Base-by-base conservation (phyloP, 768 basidiomycete genomes). In the Agrocybe pediades region DNA sequence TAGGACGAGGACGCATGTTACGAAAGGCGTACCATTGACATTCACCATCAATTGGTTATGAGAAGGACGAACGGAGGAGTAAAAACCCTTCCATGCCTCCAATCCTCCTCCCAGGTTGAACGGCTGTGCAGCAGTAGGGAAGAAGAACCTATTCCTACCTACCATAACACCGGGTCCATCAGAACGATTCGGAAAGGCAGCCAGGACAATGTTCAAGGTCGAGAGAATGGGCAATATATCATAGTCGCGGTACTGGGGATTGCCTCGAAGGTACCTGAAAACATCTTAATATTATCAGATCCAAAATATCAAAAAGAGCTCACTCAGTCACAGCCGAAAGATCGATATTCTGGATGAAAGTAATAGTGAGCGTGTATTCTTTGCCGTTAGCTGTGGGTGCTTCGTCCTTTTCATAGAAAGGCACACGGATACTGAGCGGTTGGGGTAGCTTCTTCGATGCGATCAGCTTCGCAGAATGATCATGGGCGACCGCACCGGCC, bases 101-200 rank as follows among this genome's bases (percentile, higher is more conserved):
- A 83, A 67, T n/a, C 79, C 79, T 6, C 78, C 78, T 6, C 79
- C 79, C 27, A 84, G 71, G 71, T 76, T 51, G 69, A 84, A 64
- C 69, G 87, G 69, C 73, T 80, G 54, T 74, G 82, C 65, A 8
- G 67, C 66, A 13, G 64, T 58, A 3, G 71, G 73, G 71, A 87
- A 87, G 70, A 89, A 90, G 66, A 83, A 88, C 11, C 83, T 77
- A 55, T 86, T 85, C 47, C 80, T 72, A 1, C 87, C 86, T 9
- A 88, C 83, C 63, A 83, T 78, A n/a, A 84, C 74, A 7, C 83
- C 86, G n/a, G 69, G 80, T 68, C 87, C 69, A 65, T 77, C 69
- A 1, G 75, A 71, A 26, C 78, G 70, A 60, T 78, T 75, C 13
- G 85, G 78, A 58, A 80, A 74, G 45, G 84, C 75, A 44, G 83